Conservation (phyloP, 202 grass and related monocot species). For the Dendrocalamus latiflorus region DNA sequence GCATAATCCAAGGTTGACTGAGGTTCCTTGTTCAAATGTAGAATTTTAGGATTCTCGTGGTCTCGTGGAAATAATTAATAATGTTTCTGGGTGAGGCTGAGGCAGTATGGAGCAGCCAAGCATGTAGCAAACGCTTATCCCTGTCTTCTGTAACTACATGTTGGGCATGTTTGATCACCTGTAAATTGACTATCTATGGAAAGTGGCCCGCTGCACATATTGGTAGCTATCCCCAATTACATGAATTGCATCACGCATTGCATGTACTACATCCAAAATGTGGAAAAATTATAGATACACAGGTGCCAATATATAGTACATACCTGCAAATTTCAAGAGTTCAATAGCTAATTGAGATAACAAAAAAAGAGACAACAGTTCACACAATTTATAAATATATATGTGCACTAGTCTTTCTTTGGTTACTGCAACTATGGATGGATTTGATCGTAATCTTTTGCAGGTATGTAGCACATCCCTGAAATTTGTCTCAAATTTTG, state of each 20-base stretch:
- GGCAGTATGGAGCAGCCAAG: not conserved
- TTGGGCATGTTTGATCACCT: not conserved
- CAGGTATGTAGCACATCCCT: not conserved
- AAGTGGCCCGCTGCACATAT: not conserved
- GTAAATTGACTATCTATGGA: not conserved
- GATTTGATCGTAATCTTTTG: not conserved
- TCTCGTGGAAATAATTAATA: too few species aligned
- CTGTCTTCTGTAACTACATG: not conserved
- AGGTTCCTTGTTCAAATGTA: not conserved
- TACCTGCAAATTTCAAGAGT: not conserved
- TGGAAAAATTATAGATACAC: not conserved
- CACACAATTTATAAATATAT: not conserved
- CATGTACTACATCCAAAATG: not conserved
- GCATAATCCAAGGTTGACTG: not conserved
- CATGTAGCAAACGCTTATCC: not conserved
- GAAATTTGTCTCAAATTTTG: not conserved
- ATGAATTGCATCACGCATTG: not conserved
- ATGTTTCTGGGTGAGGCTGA: not conserved
- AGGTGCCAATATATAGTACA: not conserved
- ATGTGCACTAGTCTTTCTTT: not conserved
- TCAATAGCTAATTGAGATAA: not conserved
- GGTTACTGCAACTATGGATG: not conserved
- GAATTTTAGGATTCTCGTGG: not conserved
- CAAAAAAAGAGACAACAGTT: not conserved
- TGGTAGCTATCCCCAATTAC: not conserved